These are phyloP conservation scores for Fraxinus anomala DNA, from an alignment of 257 asterid species.

Conservation along the genomic window DNA sequence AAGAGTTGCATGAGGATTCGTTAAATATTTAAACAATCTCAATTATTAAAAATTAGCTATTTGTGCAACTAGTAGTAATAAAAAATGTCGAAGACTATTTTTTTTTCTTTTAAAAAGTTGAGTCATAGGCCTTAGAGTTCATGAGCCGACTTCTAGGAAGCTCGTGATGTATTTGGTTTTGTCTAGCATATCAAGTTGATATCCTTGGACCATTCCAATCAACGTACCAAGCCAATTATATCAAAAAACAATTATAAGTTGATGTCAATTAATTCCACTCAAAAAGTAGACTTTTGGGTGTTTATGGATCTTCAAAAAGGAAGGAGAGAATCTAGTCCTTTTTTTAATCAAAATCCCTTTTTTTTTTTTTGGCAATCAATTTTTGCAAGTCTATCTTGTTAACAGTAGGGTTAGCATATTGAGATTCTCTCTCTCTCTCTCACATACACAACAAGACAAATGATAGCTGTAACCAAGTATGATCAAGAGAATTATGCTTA, in stretches of 20 bases:
- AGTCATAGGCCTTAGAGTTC: not conserved
- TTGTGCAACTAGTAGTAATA: not conserved
- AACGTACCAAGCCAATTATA: not conserved
- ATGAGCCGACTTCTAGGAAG: not conserved
- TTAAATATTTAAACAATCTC: not conserved
- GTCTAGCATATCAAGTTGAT: constrained; percentile 20
- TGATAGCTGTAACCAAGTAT: constrained; percentile 41
- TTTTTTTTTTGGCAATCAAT: not conserved
- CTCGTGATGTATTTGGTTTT: not conserved
- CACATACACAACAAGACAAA: not conserved
- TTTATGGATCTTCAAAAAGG: constrained; percentile 23
- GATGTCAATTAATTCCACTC: constrained; percentile 12
- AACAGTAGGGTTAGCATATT: not conserved
- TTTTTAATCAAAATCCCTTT: not conserved
- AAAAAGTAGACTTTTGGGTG: constrained; percentile 18
- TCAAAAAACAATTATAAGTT: not conserved
- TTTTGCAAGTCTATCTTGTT: constrained; percentile 22
- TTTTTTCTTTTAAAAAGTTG: not conserved
- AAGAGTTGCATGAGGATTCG: not conserved
- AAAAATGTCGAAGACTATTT: not conserved
- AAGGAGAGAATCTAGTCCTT: not conserved
- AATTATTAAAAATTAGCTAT: not conserved
- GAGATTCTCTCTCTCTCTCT: not conserved
- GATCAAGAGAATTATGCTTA: constrained; percentile 12
- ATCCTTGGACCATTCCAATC: constrained; percentile 26